These are phyloP conservation scores for Aureobasidium sp. DNA, from an alignment of 2,329 filamentous ascomycete species.

Conservation along the genomic window DNA sequence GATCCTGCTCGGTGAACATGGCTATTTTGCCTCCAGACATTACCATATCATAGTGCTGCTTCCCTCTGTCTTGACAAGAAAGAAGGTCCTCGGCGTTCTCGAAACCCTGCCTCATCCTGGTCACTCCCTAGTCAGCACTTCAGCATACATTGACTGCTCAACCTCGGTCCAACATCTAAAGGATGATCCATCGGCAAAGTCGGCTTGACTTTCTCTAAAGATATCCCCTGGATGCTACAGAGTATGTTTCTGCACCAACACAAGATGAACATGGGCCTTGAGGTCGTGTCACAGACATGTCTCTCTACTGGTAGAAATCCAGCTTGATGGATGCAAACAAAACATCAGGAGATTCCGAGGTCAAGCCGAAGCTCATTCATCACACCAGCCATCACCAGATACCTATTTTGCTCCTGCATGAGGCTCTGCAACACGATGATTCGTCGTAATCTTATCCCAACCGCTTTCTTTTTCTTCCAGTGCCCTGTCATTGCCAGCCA, in stretches of 20 bases:
- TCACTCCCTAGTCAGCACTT: neutral
- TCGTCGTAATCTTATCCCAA: neutral
- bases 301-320: neutral
- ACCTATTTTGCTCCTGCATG: neutral
- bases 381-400: slow-evolving; percentile 10
- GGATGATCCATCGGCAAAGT: neutral
- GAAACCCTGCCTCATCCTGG: neutral
- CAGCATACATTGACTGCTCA: neutral
- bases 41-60: no score
- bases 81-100: no score
- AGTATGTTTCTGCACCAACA: neutral
- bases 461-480: neutral
- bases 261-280: neutral
- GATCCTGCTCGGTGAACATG: neutral
- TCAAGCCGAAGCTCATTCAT: neutral
- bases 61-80: neutral
- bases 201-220: neutral
- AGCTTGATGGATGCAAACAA: neutral
- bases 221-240: neutral
- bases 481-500: neutral
- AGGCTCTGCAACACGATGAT: neutral
- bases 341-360: slow-evolving; percentile 10
- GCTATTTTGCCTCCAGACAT: neutral
- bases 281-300: neutral
- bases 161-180: neutral